phyloP scores from a whole-genome alignment of 2,329 filamentous ascomycete genomes.

The Penicillium sp. region DNA sequence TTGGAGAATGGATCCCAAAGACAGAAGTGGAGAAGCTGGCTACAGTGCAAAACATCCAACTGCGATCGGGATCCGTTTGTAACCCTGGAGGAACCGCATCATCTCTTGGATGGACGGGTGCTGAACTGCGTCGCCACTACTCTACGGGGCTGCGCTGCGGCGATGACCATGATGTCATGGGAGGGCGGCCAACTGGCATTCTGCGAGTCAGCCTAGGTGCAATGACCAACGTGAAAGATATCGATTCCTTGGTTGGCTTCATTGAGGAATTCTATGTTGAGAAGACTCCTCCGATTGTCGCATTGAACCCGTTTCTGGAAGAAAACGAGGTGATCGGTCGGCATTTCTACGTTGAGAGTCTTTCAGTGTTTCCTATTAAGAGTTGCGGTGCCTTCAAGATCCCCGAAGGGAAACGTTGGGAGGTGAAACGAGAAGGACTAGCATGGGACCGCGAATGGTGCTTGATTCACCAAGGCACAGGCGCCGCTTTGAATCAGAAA shows the following conservation, averaged over 20 bases:
- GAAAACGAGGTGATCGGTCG: constrained; percentile 13
- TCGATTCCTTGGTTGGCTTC: constrained; percentile 67
- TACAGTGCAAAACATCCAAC: constrained; percentile 69
- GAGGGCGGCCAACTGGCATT: constrained; percentile 81
- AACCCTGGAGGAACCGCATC: constrained; percentile 82
- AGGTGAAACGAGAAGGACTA: constrained; percentile 73
- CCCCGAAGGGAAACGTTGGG: constrained; percentile 63
- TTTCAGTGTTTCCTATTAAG: constrained; percentile 86
- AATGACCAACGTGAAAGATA: constrained; percentile 76
- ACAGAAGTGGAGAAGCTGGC: constrained; percentile 85
- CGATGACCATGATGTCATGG: constrained; percentile 72
- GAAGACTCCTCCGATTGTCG: constrained; percentile 19
- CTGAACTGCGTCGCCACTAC: constrained; percentile 82
- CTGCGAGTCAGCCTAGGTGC: constrained; percentile 82
- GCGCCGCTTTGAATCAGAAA: constrained; percentile 82
- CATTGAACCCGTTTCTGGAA: constrained; percentile 15
- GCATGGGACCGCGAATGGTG: constrained; percentile 98
- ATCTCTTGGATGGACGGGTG: constrained; percentile 66
- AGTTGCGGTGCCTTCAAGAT: constrained; percentile 79
- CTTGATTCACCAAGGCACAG: constrained; percentile 79
- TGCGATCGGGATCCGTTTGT: constrained; percentile 84
- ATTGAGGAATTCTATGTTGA: constrained; percentile 63
- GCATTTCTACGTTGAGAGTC: constrained; percentile 55
- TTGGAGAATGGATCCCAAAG: constrained; percentile 71
- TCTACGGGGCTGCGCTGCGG: constrained; percentile 81